Conservation (phyloP, 257 asterid genomes). For the Solanum habrochaites region DNA sequence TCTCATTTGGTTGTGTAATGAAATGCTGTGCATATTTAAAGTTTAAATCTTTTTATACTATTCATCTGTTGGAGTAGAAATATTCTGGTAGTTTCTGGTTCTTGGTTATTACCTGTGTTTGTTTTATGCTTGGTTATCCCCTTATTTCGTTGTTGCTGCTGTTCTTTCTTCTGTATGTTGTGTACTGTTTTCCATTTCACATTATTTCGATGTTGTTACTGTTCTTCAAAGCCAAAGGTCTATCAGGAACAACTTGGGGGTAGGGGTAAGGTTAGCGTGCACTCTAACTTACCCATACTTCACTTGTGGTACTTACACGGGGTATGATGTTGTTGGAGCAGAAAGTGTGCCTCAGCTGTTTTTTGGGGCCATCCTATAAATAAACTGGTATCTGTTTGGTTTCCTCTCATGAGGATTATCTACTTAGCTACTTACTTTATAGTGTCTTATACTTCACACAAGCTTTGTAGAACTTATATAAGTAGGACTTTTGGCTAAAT, state of each 20-base stretch:
- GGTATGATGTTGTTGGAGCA: not conserved
- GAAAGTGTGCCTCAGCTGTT: not conserved
- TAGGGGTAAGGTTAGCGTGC: not conserved
- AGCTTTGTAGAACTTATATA: not conserved
- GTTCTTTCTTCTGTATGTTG: not conserved
- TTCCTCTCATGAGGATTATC: not conserved
- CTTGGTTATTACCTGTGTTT: not conserved
- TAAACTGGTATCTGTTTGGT: not conserved
- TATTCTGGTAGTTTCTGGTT: not conserved
- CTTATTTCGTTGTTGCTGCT: not conserved
- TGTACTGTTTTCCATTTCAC: not conserved
- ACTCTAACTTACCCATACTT: not conserved
- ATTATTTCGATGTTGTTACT: not conserved
- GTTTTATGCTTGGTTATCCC: not conserved
- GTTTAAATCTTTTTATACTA: not conserved
- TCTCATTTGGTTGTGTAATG: not conserved
- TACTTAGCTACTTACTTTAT: not conserved
- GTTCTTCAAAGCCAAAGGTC: not conserved
- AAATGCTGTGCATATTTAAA: not conserved
- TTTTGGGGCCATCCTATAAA: not conserved
- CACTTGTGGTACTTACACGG: not conserved
- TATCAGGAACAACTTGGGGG: not conserved
- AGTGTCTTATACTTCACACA: not conserved
- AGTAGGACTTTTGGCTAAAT: not conserved
- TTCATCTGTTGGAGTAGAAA: not conserved